Base-by-base conservation (phyloP, 31 red algal species). In the Odonthalia washingtoniensis region DNA sequence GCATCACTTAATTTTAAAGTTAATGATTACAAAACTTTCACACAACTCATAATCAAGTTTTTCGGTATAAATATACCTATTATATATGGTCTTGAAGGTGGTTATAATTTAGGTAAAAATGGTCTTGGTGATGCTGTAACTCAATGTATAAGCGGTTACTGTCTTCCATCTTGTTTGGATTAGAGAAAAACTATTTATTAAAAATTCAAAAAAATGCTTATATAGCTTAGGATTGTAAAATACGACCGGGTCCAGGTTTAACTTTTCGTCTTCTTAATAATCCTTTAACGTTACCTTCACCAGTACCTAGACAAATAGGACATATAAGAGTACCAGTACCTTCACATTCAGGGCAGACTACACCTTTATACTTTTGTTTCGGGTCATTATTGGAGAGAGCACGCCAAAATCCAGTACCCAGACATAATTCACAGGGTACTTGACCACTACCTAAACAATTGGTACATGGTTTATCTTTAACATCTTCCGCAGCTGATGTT, bases 51-150 rank as follows among this genome's bases (percentile, higher is more conserved):
- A 44, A 69, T 97, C 41, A 72, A 94, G 60, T 39, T 31, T 17
- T 34, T 96, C 64, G 92, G 89, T 24, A 83, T 81, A 40, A 69
- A 81, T 30, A 88, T 82, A 18, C 82, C 74, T 5, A 31, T 99
- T 3, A 81, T 99, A 46, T 99, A 95, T 75, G 95, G 97, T 40
- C 81, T 99, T 33, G 97, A 99, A 85, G 97, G 97, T 21, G 97
- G 97, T 1, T 99, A 99, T 70, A 77, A 95, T 35, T 70, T 89
- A 34, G 77, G 82, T 24, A 87, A 90, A 4, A 77, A 78, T 2
- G 92, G 87, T 26, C n/a, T 87, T 21, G 92, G 87, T 4, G 87
- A 63, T 1, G 92, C 87, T 18, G 81, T 92, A 18, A 37, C 69
- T 39, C 82, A 92, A 76, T 66, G 74, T 45, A 86, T 92, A 9